Conservation (phyloP, 2,329 filamentous ascomycete genomes). For the Trichoderma afroharzianum region DNA sequence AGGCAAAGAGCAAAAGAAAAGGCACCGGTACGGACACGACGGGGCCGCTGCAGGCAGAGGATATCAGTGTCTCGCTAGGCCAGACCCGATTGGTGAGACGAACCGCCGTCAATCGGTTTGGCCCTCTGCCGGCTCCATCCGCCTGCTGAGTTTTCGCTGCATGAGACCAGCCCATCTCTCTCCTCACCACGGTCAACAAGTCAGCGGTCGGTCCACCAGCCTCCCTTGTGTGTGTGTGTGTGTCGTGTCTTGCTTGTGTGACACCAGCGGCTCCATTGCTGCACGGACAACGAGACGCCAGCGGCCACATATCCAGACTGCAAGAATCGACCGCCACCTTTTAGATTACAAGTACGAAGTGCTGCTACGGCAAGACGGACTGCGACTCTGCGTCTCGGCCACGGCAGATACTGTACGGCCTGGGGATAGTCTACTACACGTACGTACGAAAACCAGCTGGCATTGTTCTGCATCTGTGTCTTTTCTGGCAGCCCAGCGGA, state of each 20-base stretch:
- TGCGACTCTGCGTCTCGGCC: background rate
- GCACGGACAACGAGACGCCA: conserved; percentile 11
- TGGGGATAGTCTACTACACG: background rate
- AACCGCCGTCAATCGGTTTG: background rate
- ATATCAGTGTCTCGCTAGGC: conserved; percentile 2
- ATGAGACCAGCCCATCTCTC: conserved; percentile 2
- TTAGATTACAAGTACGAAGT: background rate
- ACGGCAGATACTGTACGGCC: background rate
- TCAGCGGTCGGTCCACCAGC: conserved; percentile 11
- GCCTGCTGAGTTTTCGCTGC: conserved; percentile 16
- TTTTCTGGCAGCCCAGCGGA: background rate
- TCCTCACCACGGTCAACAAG: conserved; percentile 17
- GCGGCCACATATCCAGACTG: conserved; percentile 10
- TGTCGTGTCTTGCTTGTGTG: conserved; percentile 14
- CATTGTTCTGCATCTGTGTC: background rate
- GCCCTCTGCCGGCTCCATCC: conserved; percentile 12
- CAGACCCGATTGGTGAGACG: conserved; percentile 12
- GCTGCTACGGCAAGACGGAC: background rate
- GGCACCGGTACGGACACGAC: conserved; percentile 1
- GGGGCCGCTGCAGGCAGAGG: conserved; percentile 11
- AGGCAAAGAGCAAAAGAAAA: background rate
- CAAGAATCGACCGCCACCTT: background rate
- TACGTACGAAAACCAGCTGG: background rate
- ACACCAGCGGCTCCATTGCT: conserved; percentile 13
- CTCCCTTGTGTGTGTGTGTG: background rate